Evolutionary conservation across 352 stramenopile genomes (phyloP).

Genomic region (Globisporangium alternatum): DNA sequence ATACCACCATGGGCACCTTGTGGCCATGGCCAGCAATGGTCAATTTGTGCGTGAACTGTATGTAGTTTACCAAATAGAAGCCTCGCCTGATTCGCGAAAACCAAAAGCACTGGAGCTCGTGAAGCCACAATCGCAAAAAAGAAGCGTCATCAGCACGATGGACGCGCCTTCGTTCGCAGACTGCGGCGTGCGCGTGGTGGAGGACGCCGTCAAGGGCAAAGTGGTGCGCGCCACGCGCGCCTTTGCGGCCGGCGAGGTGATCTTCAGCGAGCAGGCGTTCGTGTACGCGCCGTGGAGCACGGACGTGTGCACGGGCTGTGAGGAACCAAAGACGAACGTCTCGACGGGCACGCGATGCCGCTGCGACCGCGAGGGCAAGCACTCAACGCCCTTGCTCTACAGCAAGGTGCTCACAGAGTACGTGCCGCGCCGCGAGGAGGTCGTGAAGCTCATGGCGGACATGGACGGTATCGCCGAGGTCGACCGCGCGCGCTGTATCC

Average conservation of each 20-base stretch:
- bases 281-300: conserved; percentile 69
- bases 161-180: conserved; percentile 42
- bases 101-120: conserved; percentile 11
- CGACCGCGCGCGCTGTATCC: conserved; percentile 65
- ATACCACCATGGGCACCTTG: too few relatives aligned
- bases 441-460: conserved; percentile 52
- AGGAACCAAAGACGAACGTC: conserved; percentile 32
- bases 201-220: conserved; percentile 52
- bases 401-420: conserved; percentile 38
- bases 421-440: conserved; percentile 38
- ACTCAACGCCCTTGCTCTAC: conserved; percentile 32
- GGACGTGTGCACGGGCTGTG: conserved; percentile 53
- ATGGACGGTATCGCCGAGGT: conserved; percentile 67
- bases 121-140: neutral
- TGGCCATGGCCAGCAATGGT: too few relatives aligned
- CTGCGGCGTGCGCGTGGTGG: conserved; percentile 53
- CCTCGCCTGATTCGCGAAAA: conserved; percentile 3
- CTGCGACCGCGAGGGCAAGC: conserved; percentile 38
- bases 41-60: neutral
- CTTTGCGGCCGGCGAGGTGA: conserved; percentile 59
- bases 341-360: conserved; percentile 15
- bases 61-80: conserved; percentile 5
- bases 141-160: neutral
- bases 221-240: conserved; percentile 53
- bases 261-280: conserved; percentile 77